phyloP scores from a whole-genome alignment of 1,139 yeast species.

The Saccharomyces hybrid region DNA sequence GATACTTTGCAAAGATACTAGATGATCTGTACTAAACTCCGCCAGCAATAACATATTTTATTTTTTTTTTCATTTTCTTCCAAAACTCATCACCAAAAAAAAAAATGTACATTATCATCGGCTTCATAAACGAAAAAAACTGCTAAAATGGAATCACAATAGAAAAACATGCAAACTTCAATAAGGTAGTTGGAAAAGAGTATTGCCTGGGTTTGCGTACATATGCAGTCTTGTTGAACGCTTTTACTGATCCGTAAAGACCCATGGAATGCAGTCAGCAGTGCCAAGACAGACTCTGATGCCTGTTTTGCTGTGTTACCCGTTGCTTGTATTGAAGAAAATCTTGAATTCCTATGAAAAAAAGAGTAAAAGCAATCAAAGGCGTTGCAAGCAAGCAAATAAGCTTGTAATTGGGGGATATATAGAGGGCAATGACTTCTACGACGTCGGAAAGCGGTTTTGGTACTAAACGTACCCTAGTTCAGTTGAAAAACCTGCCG shows the following conservation, averaged over 20 bases:
- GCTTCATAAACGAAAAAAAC: conserved; percentile 1
- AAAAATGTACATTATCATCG: background rate
- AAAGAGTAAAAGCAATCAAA: background rate
- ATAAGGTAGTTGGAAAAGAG: background rate
- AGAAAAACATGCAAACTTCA: background rate
- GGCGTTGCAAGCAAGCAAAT: background rate
- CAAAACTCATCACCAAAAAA: conserved; percentile 1
- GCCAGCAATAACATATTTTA: background rate
- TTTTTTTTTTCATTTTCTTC: background rate
- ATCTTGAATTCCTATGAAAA: background rate
- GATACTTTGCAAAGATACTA: background rate
- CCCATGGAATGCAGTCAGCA: background rate
- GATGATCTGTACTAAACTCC: background rate
- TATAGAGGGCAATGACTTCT: background rate
- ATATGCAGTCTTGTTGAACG: background rate
- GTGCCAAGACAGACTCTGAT: background rate
- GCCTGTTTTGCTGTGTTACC: background rate
- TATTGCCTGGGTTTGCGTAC: background rate
- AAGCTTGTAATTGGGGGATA: background rate
- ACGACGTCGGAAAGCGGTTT: background rate
- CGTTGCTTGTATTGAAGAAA: background rate
- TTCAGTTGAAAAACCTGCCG: background rate
- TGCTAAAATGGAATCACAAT: background rate
- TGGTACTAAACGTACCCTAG: background rate
- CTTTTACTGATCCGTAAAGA: background rate